These are phyloP conservation scores for Phytophthora uliginosa DNA, from an alignment of 352 stramenopile species.

Conservation along the genomic window DNA sequence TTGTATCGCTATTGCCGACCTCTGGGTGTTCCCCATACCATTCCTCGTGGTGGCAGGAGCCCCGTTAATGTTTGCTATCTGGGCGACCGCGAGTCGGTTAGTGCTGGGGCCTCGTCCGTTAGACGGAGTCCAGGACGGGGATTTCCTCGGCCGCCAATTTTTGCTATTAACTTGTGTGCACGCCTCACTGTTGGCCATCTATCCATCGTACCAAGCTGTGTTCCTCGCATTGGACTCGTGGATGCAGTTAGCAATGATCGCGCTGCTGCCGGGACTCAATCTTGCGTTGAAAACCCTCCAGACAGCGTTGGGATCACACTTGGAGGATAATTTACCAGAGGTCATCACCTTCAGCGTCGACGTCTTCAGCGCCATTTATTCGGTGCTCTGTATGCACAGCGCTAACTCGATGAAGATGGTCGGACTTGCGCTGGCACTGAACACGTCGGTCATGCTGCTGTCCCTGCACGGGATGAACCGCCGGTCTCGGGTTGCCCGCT, in stretches of 20 bases:
- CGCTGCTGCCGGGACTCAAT: constrained; percentile 38
- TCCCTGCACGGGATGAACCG: constrained; percentile 21
- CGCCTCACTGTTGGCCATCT: constrained; percentile 34
- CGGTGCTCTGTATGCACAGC: constrained; percentile 33
- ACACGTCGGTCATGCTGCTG: constrained; percentile 8
- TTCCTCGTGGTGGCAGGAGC: constrained; percentile 34
- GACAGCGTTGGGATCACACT: constrained; percentile 28
- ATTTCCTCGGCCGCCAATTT: constrained; percentile 16
- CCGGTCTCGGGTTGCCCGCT: constrained; percentile 4
- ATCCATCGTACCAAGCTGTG: constrained; percentile 37
- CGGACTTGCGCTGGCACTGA: constrained; percentile 10
- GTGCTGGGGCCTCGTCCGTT: constrained; percentile 14
- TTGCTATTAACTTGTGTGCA: constrained; percentile 26
- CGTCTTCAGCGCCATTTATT: constrained; percentile 47
- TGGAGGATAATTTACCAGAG: constrained; percentile 31
- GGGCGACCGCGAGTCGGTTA: constrained; percentile 1
- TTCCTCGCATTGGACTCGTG: constrained; percentile 20
- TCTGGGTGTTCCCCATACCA: constrained; percentile 45
- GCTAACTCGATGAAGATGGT: constrained; percentile 34
- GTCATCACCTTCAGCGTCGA: constrained; percentile 40
- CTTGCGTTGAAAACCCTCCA: constrained; percentile 39
- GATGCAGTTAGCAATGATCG: constrained; percentile 21
- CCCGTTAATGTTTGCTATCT: constrained; percentile 30
- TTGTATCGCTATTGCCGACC: constrained; percentile 24
- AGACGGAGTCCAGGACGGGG: constrained; percentile 10